Evolutionary conservation across 306 rosid species (phyloP), one percentile per base, ranked within the genome.

Genomic region (Cicer yamashitae): DNA sequence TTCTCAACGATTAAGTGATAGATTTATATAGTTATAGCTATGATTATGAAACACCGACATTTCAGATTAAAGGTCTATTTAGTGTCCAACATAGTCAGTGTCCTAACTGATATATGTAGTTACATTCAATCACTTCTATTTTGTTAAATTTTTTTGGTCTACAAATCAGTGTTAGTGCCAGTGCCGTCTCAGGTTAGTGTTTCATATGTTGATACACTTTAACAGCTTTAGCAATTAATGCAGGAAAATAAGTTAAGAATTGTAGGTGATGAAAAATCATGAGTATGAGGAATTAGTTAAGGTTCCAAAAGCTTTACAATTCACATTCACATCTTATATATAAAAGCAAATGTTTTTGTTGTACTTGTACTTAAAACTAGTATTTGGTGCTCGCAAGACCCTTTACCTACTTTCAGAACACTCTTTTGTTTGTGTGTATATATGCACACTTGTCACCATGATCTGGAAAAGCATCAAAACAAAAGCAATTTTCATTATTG

Each of bases 391-490:
- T 77, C 48, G 70, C 83, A 37, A 4, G 2, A 50, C 65, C 67
- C 83, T 81, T 77, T 76, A 69, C 30, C 62, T 48, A 61, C 81
- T 56, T 78, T 81, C 65, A 51, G 61, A 52, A 80, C 61, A 13
- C 79, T 59, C 76, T 80, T 74, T 71, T 50, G 25, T 47, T 76
- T 74, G 47, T 40, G 70, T 62, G 15, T 48, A 14, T 48, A 14
- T 64, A 52, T 51, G 22, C 64, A 87, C 77, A 78, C 78, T 57
- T 85, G 85, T 82, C 81, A 73, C 59, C 34, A 82, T 52, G 88
- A 83, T 87, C 82, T 64, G 67, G 71, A 82, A 89, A 90, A 86
- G 91, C 80, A 80, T 57, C 18, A 84, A 74, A 74, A 79, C 81
- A 79, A 88, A 88, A 83, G 89, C 87, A 50, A 67, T 86, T 80